Percentiles rank a stretch among this genome's conserved stretches.
Conservation (phyloP, 2,329 filamentous ascomycete genomes). For the Colletotrichum plurivorum region DNA sequence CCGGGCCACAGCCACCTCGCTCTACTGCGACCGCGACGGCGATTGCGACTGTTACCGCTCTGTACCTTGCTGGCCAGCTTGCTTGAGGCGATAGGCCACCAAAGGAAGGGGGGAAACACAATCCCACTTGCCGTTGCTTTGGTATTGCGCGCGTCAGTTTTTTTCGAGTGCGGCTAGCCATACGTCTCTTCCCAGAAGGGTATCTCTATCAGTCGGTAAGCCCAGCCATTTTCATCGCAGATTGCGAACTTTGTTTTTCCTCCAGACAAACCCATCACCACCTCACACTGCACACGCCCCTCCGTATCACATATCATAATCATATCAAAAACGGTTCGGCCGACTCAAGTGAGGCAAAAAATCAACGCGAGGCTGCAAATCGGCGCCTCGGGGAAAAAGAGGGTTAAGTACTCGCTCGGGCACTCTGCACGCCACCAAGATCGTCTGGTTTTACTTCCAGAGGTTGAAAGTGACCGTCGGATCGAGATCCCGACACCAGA, state of each 20-base stretch:
- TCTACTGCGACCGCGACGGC: background rate
- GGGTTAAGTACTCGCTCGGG: background rate
- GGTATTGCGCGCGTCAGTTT: conserved; percentile 17
- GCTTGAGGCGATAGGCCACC: conserved; percentile 38
- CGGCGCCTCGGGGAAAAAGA: conserved; percentile 7
- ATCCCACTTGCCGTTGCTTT: conserved; percentile 28
- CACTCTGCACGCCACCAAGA: conserved; percentile 9
- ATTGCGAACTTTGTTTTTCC: conserved; percentile 17
- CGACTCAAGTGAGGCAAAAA: conserved; percentile 37
- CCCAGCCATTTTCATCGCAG: conserved; percentile 20
- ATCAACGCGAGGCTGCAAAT: background rate
- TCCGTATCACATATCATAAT: conserved; percentile 28
- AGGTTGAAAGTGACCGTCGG: conserved; percentile 24
- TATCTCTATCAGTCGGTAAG: conserved; percentile 34
- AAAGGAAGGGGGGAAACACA: conserved; percentile 17
- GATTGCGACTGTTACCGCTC: conserved; percentile 10
- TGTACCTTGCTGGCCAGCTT: conserved; percentile 37
- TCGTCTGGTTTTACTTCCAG: conserved; percentile 7
- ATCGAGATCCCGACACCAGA: conserved; percentile 9
- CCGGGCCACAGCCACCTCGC: conserved; percentile 24
- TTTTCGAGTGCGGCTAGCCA: conserved; percentile 30
- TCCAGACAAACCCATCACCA: background rate
- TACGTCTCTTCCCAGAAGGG: background rate
- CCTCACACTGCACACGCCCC: conserved; percentile 3
- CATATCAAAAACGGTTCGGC: background rate